These are phyloP conservation scores for Rutidosis leptorrhynchoides DNA, from an alignment of 129 eudicot species.

Conservation along the genomic window DNA sequence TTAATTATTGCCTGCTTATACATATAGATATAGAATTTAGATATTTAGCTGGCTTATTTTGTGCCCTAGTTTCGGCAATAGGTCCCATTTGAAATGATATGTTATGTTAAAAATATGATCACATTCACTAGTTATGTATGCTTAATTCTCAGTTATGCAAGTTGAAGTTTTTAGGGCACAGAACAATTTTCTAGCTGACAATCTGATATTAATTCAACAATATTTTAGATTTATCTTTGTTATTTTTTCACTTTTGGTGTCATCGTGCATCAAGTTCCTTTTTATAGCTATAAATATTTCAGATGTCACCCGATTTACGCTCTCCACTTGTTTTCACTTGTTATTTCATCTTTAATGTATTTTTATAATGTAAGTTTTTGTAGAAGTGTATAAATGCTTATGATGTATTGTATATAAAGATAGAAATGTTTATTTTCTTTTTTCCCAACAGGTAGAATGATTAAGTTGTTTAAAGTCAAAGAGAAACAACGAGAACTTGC, in stretches of 20 bases:
- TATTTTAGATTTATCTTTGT: background rate
- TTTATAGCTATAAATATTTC: background rate
- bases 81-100: conserved; percentile 1
- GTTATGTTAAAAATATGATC: conserved; percentile 13
- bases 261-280: background rate
- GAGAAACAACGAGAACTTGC: conserved; percentile 80
- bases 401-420: background rate
- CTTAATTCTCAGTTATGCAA: background rate
- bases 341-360: too few relatives aligned
- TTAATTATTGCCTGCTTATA: conserved; percentile 3
- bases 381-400: background rate
- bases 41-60: conserved; percentile 18
- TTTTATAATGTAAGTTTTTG: background rate
- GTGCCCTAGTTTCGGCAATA: conserved; percentile 25
- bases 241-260: background rate
- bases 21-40: too few relatives aligned
- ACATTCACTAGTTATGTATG: background rate
- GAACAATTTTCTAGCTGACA: background rate
- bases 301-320: background rate
- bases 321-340: background rate
- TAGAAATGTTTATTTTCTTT: too few relatives aligned
- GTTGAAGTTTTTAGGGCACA: background rate
- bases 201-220: background rate
- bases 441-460: conserved; percentile 74
- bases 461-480: conserved; percentile 78